Evolutionary conservation across 2,329 filamentous ascomycete species (phyloP).

Genomic region (Penicillium frequentans): DNA sequence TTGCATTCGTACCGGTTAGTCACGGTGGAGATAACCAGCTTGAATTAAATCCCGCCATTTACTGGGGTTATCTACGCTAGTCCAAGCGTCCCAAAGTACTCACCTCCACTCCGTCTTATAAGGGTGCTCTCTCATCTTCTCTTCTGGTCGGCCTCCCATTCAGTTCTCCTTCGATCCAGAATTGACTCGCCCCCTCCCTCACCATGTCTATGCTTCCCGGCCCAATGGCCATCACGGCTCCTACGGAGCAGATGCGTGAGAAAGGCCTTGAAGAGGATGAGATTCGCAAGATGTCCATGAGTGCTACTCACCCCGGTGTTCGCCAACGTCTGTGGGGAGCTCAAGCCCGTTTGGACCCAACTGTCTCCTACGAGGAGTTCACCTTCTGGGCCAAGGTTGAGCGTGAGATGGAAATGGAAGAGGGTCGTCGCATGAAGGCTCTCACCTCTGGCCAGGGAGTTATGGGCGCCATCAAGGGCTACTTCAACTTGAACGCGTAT

Average conservation of each 20-base stretch:
- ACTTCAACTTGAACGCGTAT: slow-evolving; percentile 19
- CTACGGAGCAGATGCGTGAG: slow-evolving; percentile 5
- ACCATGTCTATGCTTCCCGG: slow-evolving; percentile 7
- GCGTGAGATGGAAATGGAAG: slow-evolving; percentile 20
- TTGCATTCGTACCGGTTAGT: background rate
- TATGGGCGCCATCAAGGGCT: slow-evolving; percentile 17
- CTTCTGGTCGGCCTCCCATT: background rate
- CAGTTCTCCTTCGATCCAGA: background rate
- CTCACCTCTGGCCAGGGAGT: slow-evolving; percentile 12
- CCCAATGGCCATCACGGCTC: slow-evolving; percentile 2
- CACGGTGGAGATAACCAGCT: background rate
- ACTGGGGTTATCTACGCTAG: background rate
- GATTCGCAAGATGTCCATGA: background rate
- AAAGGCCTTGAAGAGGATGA: background rate
- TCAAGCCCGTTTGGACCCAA: slow-evolving; percentile 23
- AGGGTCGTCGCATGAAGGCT: slow-evolving; percentile 16
- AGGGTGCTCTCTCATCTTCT: background rate
- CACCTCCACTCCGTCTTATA: background rate
- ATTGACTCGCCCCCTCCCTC: background rate
- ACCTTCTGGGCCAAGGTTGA: slow-evolving; percentile 23
- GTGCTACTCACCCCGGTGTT: slow-evolving; percentile 1
- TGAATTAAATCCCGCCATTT: background rate
- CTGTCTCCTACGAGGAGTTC: slow-evolving; percentile 25
- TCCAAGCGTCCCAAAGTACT: background rate
- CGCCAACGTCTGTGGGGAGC: slow-evolving; percentile 23